Evolutionary conservation across 23 red algal species (phyloP).

Genomic region (Rhodosorus marinus): DNA sequence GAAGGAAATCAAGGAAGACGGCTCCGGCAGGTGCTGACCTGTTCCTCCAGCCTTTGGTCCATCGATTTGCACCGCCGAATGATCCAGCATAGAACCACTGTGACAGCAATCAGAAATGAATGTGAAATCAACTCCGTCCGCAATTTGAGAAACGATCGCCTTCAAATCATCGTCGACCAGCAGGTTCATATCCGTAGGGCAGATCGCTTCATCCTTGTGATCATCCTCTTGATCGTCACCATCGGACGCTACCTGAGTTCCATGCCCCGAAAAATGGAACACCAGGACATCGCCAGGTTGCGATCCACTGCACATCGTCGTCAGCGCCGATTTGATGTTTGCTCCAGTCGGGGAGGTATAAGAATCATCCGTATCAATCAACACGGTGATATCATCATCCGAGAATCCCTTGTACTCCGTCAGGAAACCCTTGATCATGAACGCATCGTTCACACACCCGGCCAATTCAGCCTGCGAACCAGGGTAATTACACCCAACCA

Average conservation of each 20-base stretch:
- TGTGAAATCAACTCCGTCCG: conserved; percentile 20
- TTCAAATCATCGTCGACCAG: conserved; percentile 65
- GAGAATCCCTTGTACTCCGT: conserved; percentile 35
- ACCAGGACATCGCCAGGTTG: conserved; percentile 40
- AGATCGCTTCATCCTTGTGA: conserved; percentile 38
- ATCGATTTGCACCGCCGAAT: conserved; percentile 36
- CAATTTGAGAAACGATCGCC: conserved; percentile 26
- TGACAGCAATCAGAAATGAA: conserved; percentile 70
- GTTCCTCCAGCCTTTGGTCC: conserved; percentile 32
- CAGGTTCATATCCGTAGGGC: conserved; percentile 41
- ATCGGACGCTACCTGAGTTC: conserved; percentile 62
- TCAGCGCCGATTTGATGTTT: conserved; percentile 34
- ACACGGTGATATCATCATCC: conserved; percentile 35
- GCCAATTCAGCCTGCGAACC: conserved; percentile 6
- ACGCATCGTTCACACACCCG: conserved; percentile 54
- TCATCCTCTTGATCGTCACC: conserved; percentile 44
- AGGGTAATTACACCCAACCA: conserved; percentile 2
- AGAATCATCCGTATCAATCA: conserved; percentile 51
- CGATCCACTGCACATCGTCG: conserved; percentile 35
- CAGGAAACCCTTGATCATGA: conserved; percentile 20
- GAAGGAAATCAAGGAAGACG: neutral
- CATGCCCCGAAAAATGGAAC: conserved; percentile 48
- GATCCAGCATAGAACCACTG: conserved; percentile 58
- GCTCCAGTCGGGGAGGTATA: conserved; percentile 16
- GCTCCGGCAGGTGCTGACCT: neutral